Conservation (phyloP, 2,329 filamentous ascomycete species). For the Microsporum audouinii region DNA sequence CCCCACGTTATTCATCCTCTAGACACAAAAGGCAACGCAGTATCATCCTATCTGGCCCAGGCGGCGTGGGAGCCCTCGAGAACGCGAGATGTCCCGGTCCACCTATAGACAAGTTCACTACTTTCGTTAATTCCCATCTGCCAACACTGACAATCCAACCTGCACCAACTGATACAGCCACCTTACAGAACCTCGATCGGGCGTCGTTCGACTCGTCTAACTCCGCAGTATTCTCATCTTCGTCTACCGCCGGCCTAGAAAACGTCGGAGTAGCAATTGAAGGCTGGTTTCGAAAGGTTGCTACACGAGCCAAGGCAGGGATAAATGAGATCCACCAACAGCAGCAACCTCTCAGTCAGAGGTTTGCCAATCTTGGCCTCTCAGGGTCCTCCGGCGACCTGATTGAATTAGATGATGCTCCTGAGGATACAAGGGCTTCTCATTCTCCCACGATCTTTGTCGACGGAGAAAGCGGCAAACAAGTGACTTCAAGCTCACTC, state of each 20-base stretch:
- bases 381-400: constrained; percentile 29
- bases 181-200: constrained; percentile 11
- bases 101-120: constrained; percentile 71
- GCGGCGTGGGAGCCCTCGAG: constrained; percentile 75
- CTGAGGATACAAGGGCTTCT: constrained; percentile 14
- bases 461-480: background rate
- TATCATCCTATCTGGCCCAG: constrained; percentile 65
- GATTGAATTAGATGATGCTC: constrained; percentile 34
- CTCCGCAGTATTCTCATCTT: constrained; percentile 23
- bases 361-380: constrained; percentile 15
- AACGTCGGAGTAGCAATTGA: constrained; percentile 80
- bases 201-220: constrained; percentile 26
- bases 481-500: background rate
- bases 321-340: constrained; percentile 33
- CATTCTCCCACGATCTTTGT: background rate
- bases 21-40: constrained; percentile 34
- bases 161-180: constrained; percentile 47
- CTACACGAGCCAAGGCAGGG: constrained; percentile 36
- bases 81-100: constrained; percentile 48
- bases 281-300: constrained; percentile 78
- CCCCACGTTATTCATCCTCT: constrained; percentile 31
- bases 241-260: constrained; percentile 48
- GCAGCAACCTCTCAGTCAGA: constrained; percentile 6
- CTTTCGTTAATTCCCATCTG: constrained; percentile 71
- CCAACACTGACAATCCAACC: constrained; percentile 63